Conservation (phyloP, 441 rosid species). For the Erodium trifolium region DNA sequence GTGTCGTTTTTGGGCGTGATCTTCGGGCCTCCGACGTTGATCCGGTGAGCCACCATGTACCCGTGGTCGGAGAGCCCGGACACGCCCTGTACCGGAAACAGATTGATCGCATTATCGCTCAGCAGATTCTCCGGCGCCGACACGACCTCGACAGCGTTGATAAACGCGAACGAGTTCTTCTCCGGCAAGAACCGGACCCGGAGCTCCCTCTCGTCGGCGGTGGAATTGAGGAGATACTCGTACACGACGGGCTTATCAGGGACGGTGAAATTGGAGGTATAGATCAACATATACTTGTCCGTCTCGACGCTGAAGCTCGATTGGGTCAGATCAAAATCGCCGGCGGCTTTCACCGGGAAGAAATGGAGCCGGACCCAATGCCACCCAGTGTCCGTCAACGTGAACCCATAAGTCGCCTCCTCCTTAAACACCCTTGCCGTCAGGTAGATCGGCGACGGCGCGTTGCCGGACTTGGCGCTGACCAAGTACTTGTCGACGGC, state of each 20-base stretch:
- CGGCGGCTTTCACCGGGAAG: constrained; percentile 33
- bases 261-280: constrained; percentile 36
- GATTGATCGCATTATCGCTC: constrained; percentile 41
- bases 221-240: constrained; percentile 53
- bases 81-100: constrained; percentile 43
- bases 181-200: constrained; percentile 44
- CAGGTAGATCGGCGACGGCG: constrained; percentile 52
- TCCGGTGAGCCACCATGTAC: constrained; percentile 52
- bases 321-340: constrained; percentile 39
- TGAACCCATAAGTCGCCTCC: constrained; percentile 47
- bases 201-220: constrained; percentile 31
- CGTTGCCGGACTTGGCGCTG: constrained; percentile 39
- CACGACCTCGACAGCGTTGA: constrained; percentile 77
- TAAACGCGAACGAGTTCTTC: constrained; percentile 63
- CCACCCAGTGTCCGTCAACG: constrained; percentile 50
- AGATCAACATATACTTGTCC: constrained; percentile 50
- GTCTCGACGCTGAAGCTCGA: constrained; percentile 49
- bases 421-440: constrained; percentile 54
- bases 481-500: constrained; percentile 12
- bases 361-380: constrained; percentile 81
- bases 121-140: constrained; percentile 56
- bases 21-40: constrained; percentile 63
- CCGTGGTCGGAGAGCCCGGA: constrained; percentile 36
- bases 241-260: constrained; percentile 30
- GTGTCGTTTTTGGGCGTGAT: constrained; percentile 63